Conservation (phyloP, 2,329 filamentous ascomycete genomes). For the Fusarium domesticum region DNA sequence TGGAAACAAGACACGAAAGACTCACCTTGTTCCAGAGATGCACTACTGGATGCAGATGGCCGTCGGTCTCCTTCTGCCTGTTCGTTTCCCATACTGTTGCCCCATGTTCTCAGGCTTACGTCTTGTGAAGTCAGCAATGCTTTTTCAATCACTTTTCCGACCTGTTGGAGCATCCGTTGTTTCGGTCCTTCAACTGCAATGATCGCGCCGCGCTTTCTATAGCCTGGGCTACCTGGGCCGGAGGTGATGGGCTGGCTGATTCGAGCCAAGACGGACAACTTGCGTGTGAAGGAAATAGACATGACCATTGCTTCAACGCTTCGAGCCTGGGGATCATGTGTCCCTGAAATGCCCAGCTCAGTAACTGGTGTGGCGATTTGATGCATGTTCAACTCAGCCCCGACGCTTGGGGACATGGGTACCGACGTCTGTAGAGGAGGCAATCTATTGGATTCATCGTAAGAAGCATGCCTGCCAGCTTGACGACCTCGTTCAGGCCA, state of each 20-base stretch:
- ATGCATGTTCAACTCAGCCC: slow-evolving; percentile 26
- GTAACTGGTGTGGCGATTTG: slow-evolving; percentile 29
- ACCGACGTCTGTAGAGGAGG: slow-evolving; percentile 50
- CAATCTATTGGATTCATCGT: slow-evolving; percentile 53
- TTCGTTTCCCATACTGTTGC: slow-evolving; percentile 31
- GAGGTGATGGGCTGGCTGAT: slow-evolving; percentile 67
- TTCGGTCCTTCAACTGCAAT: slow-evolving; percentile 80
- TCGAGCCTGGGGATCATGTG: slow-evolving; percentile 36
- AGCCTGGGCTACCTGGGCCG: slow-evolving; percentile 29
- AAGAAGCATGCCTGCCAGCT: slow-evolving; percentile 44
- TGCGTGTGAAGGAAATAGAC: slow-evolving; percentile 70
- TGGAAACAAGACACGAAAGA: slow-evolving; percentile 61
- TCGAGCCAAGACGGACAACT: slow-evolving; percentile 71
- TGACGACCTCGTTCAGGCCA: slow-evolving; percentile 34
- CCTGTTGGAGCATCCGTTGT: slow-evolving; percentile 45
- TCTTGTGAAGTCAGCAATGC: slow-evolving; percentile 52
- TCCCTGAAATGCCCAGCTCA: slow-evolving; percentile 24
- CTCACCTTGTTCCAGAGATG: slow-evolving; percentile 31
- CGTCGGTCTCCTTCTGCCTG: slow-evolving; percentile 8
- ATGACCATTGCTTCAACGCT: slow-evolving; percentile 69
- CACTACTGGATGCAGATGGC: slow-evolving; percentile 13
- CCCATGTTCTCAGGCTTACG: slow-evolving; percentile 44
- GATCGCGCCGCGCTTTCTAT: slow-evolving; percentile 66
- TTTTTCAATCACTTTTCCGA: slow-evolving; percentile 63
- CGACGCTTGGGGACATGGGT: slow-evolving; percentile 31